phyloP scores from a whole-genome alignment of 176 grass and related monocot species.

The Juncus effusus region DNA sequence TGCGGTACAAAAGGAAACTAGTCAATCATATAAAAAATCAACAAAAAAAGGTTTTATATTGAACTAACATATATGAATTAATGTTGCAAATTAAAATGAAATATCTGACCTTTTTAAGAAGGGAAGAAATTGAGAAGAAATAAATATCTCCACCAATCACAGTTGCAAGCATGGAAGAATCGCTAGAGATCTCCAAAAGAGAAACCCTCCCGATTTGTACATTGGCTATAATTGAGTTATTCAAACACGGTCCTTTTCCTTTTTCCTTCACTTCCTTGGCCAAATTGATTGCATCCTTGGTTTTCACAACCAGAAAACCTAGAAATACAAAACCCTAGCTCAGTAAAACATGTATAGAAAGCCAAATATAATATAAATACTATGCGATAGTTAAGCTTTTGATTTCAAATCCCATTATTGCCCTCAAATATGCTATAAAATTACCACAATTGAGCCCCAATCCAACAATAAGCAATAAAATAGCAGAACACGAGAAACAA shows the following conservation, averaged over 20 bases:
- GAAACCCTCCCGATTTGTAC: slow-evolving; percentile 54
- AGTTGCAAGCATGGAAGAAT: slow-evolving; percentile 59
- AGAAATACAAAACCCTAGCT: slow-evolving; percentile 18
- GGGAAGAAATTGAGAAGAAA: slow-evolving; percentile 61
- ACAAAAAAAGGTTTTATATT: not conserved
- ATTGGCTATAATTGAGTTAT: slow-evolving; percentile 59
- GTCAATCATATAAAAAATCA: not conserved
- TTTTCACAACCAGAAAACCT: slow-evolving; percentile 81
- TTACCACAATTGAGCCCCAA: not conserved
- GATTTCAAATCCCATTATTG: too few species aligned
- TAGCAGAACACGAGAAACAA: not conserved
- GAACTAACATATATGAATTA: not conserved
- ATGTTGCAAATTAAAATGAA: not conserved
- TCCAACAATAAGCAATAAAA: slow-evolving; percentile 12
- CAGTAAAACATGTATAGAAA: not conserved
- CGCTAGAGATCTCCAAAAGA: slow-evolving; percentile 59
- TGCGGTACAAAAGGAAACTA: slow-evolving; percentile 18
- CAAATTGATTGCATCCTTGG: slow-evolving; percentile 60
- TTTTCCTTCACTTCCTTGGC: slow-evolving; percentile 64
- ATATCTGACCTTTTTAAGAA: slow-evolving; percentile 54
- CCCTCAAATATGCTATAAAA: not conserved
- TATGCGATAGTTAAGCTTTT: not conserved
- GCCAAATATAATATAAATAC: not conserved
- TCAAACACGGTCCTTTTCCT: slow-evolving; percentile 58
- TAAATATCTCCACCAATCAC: slow-evolving; percentile 51